Evolutionary conservation across 2,329 filamentous ascomycete species (phyloP), one percentile per base, ranked within the genome.

Genomic region (Apiospora marii): DNA sequence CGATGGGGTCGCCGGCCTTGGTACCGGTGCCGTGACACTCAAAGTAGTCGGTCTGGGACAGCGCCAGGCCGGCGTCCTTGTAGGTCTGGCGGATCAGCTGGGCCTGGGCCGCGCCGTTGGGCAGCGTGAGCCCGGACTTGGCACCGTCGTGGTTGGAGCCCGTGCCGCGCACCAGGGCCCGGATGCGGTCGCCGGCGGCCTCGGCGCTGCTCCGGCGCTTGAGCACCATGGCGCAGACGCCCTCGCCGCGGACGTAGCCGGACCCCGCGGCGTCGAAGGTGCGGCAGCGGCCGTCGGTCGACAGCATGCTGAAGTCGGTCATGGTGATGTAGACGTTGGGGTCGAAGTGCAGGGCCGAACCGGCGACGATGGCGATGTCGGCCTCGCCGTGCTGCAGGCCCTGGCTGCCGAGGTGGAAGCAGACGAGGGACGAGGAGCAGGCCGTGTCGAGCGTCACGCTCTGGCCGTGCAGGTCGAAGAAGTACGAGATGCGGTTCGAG

Each of bases 171-270:
- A 91, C 87, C 24, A 91, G 83, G 16, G 85, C 86, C 14, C 87
- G 84, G 70, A 91, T 88, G 0, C 85, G 86, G 77, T 92, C 89
- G n/a, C 88, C 88, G 75, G 90, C 88, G 13, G 82, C 81, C 4
- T 92, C 74, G 0, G 91, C 91, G 77, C 90, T 86, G 7, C 83
- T 82, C 0, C 92, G 81, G 1, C 85, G 85, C 79, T 92, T 92
- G 67, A 93, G 77, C 4, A 92, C 76, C 1, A 93, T 80, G 24
- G 88, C 84, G 0, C 86, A 89, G 37, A 89, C 83, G 0, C 90
- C 91, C 76, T 93, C 91, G 1, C 90, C 91, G 43, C 91, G 85
- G 0, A 87, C 90, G 77, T 92, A 93, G 0, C 91, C 92, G 72
- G 89, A 87, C 22, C 89, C 91, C 3, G 84, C 83, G 24, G 83